A percentile compares a stretch with the other conserved stretches of the same genome.
phyloP scores from a whole-genome alignment of 2,329 filamentous ascomycete species.

The Exophiala sideris region DNA sequence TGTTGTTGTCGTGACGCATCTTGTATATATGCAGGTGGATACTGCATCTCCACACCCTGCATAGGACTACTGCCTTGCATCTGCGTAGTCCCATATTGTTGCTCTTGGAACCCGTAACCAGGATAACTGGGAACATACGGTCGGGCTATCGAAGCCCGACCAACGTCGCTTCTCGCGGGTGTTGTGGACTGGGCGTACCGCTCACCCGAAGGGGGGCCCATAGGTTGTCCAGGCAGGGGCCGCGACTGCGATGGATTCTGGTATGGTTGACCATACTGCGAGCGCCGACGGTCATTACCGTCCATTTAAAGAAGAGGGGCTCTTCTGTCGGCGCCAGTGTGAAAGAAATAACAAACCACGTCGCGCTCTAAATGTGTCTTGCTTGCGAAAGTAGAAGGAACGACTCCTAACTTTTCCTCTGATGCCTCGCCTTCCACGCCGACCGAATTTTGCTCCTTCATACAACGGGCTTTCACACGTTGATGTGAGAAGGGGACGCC shows the following conservation, averaged over 20 bases:
- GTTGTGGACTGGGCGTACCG: slow-evolving; percentile 44
- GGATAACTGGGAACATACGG: slow-evolving; percentile 39
- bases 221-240: slow-evolving; percentile 30
- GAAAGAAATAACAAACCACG: slow-evolving; percentile 5
- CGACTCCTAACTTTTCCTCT: slow-evolving; percentile 9
- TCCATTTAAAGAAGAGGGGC: slow-evolving; percentile 59
- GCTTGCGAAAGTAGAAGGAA: slow-evolving; percentile 2
- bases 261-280: slow-evolving; percentile 69
- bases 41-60: slow-evolving; percentile 56
- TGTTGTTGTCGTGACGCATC: slow-evolving; percentile 33
- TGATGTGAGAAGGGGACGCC: not conserved
- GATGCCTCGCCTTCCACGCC: slow-evolving; percentile 16
- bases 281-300: slow-evolving; percentile 67
- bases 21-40: slow-evolving; percentile 64
- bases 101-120: slow-evolving; percentile 56
- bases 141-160: slow-evolving; percentile 36
- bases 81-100: slow-evolving; percentile 55
- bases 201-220: slow-evolving; percentile 44
- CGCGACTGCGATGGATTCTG: slow-evolving; percentile 46
- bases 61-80: slow-evolving; percentile 45
- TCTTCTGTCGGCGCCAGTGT: slow-evolving; percentile 24
- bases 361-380: not conserved
- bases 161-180: slow-evolving; percentile 36
- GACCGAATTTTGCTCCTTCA: slow-evolving; percentile 9
- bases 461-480: slow-evolving; percentile 6